Conservation (phyloP, 306 rosid genomes). For the apple (Malus domestica) region DNA sequence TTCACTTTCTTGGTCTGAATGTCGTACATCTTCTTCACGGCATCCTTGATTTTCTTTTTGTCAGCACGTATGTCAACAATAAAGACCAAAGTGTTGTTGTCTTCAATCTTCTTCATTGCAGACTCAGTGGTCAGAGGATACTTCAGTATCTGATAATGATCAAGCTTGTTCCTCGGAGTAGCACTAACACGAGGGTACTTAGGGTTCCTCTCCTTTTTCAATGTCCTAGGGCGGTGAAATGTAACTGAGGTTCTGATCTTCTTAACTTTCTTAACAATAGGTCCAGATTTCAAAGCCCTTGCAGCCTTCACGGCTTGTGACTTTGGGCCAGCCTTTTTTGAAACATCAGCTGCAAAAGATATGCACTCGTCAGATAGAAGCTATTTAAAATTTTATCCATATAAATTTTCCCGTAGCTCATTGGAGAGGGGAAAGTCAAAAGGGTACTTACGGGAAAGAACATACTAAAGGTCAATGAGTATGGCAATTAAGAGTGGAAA, state of each 20-base stretch:
- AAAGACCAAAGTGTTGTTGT: conserved; percentile 79
- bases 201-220: conserved; percentile 60
- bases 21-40: conserved; percentile 80
- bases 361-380: background rate
- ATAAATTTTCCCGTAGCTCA: background rate
- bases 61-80: conserved; percentile 81
- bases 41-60: conserved; percentile 86
- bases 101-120: conserved; percentile 88
- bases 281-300: conserved; percentile 31
- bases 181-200: conserved; percentile 85
- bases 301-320: conserved; percentile 37
- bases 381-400: background rate
- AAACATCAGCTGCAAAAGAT: conserved; percentile 35
- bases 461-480: background rate
- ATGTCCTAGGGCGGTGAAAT: conserved; percentile 58
- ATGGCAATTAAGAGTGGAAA: background rate
- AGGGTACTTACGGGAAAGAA: background rate
- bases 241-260: conserved; percentile 33
- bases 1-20: conserved; percentile 85
- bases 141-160: conserved; percentile 66
- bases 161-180: conserved; percentile 80
- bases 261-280: conserved; percentile 17
- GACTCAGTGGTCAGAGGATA: conserved; percentile 86
- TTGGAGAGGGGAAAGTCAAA: background rate
- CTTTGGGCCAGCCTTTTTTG: conserved; percentile 25